These are phyloP conservation scores for Papiliotrema nemorosa DNA, from an alignment of 1,284 basidiomycete species.

Conservation along the genomic window DNA sequence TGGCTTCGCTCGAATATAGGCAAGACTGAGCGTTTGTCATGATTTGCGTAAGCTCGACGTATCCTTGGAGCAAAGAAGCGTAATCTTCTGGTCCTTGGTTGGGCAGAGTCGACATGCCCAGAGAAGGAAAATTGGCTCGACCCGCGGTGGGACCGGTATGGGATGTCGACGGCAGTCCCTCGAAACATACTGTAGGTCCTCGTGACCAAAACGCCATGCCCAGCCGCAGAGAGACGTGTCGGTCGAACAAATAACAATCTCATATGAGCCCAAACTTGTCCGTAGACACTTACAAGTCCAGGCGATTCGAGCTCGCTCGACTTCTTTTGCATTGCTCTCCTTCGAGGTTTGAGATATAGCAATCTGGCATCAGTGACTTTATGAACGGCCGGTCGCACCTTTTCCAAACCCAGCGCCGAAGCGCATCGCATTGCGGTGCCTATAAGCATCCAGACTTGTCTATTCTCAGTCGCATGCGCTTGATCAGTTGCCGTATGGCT, in stretches of 20 bases:
- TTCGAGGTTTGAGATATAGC: constrained; percentile 31
- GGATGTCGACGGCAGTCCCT: constrained; percentile 38
- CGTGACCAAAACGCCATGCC: constrained; percentile 50
- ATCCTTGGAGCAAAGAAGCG: constrained; percentile 41
- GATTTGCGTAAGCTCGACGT: constrained; percentile 46
- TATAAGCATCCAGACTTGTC: constrained; percentile 47
- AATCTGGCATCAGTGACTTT: too few relatives aligned
- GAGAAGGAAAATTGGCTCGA: constrained; percentile 41
- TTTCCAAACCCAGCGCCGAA: constrained; percentile 43
- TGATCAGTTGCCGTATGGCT: constrained; percentile 31
- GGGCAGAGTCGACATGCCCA: constrained; percentile 26
- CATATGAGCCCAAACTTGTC: background rate
- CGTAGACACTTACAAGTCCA: constrained; percentile 41
- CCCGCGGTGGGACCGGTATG: constrained; percentile 45
- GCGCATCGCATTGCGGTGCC: constrained; percentile 42
- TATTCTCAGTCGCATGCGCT: constrained; percentile 40
- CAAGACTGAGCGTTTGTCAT: constrained; percentile 48
- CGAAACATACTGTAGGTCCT: constrained; percentile 46
- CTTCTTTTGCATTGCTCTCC: constrained; percentile 30
- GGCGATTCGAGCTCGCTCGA: constrained; percentile 43
- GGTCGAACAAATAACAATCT: constrained; percentile 48
- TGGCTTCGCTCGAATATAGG: constrained; percentile 42
- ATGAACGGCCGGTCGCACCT: too few relatives aligned
- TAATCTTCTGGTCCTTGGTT: constrained; percentile 41
- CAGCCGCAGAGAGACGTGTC: constrained; percentile 43